phyloP scores from a whole-genome alignment of 257 asterid species.

The Ehretia macrophylla region DNA sequence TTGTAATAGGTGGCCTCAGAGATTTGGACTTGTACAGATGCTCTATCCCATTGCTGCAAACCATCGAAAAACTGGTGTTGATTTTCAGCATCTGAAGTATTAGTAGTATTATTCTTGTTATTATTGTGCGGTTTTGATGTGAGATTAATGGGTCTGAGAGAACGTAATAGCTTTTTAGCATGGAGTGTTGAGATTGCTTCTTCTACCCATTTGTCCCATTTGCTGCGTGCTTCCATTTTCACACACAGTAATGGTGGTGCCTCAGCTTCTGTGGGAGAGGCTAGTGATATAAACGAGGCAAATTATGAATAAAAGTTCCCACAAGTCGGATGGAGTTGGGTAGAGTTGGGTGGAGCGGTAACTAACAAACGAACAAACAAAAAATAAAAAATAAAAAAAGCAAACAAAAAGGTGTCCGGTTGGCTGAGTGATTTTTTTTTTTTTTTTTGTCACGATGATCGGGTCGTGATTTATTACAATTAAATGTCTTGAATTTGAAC shows the following conservation, averaged over 20 bases:
- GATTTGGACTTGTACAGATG: conserved; percentile 64
- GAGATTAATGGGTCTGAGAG: conserved; percentile 86
- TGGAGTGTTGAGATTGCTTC: conserved; percentile 56
- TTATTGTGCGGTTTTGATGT: conserved; percentile 11
- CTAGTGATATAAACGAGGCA: no score
- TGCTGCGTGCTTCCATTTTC: conserved; percentile 33
- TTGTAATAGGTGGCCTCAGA: conserved; percentile 71
- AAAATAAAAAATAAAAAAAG: no score
- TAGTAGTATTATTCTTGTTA: conserved; percentile 6
- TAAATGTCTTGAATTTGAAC: no score
- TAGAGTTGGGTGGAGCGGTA: no score
- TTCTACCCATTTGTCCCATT: conserved; percentile 73
- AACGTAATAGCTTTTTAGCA: conserved; percentile 63
- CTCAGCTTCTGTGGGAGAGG: no score
- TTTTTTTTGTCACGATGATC: no score
- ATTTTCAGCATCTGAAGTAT: not conserved
- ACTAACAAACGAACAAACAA: no score
- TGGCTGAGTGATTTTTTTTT: no score
- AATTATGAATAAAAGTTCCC: no score
- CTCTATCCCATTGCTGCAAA: conserved; percentile 75
- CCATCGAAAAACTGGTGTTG: conserved; percentile 43
- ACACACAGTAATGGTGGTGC: not conserved
- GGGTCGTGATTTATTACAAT: no score
- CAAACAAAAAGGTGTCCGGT: no score
- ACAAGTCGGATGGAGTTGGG: no score